A percentile compares a stretch with the other conserved stretches of the same genome.
phyloP scores from a whole-genome alignment of 192 early-diverging fungal species.

The Blastocladiella britannica region DNA sequence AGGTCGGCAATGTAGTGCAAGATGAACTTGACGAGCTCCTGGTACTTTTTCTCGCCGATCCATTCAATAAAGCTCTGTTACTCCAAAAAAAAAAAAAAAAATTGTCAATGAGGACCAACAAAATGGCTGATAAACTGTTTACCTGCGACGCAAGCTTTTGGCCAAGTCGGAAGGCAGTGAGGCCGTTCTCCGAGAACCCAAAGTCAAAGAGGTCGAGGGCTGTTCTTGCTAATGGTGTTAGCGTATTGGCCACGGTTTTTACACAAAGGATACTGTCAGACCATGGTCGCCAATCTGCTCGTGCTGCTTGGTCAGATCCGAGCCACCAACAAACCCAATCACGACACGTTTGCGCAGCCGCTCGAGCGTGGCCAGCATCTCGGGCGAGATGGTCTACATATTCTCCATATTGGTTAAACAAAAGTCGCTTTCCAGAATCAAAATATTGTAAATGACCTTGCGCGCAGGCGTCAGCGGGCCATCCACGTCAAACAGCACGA shows the following conservation, averaged over 20 bases:
- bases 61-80: constrained; percentile 81
- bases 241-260: no score
- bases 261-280: no score
- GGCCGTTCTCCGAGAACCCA: constrained; percentile 92
- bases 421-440: neutral
- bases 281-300: constrained; percentile 80
- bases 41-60: constrained; percentile 83
- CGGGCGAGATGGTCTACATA: constrained; percentile 46
- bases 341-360: constrained; percentile 73
- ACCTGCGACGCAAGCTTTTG: constrained; percentile 44
- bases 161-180: constrained; percentile 74
- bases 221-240: no score
- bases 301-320: constrained; percentile 78
- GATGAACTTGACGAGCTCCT: constrained; percentile 76
- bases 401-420: neutral
- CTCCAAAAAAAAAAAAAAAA: constrained; percentile 1
- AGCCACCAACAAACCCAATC: constrained; percentile 92
- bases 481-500: constrained; percentile 92
- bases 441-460: constrained; percentile 31
- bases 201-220: constrained; percentile 76
- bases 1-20: constrained; percentile 86
- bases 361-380: constrained; percentile 52
- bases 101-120: neutral
- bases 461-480: constrained; percentile 91
- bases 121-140: constrained; percentile 1